Conservation (phyloP, 257 asterid species). For the Solanum stenotomum region DNA sequence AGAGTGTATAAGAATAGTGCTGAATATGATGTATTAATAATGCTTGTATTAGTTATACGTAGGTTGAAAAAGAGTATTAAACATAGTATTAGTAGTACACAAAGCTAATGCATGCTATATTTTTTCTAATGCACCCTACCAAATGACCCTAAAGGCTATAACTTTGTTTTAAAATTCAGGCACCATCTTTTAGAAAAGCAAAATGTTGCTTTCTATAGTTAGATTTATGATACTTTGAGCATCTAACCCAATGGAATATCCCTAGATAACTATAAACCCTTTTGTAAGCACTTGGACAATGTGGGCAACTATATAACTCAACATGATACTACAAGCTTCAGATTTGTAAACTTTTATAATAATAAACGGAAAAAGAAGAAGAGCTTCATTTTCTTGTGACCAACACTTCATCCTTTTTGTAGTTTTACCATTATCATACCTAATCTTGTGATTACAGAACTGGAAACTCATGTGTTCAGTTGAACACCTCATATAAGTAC, state of each 20-base stretch:
- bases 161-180: background rate
- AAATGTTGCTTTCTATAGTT: background rate
- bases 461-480: background rate
- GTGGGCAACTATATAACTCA: background rate
- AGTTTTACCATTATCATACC: background rate
- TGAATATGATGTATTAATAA: background rate
- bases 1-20: background rate
- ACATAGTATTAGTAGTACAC: background rate
- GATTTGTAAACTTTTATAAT: background rate
- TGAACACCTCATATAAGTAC: background rate
- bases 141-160: background rate
- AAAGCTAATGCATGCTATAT: background rate
- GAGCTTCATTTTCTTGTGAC: background rate
- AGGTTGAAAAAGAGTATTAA: background rate
- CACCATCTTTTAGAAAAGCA: background rate
- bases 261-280: background rate
- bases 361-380: background rate
- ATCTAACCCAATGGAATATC: background rate
- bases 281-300: background rate
- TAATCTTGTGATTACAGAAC: background rate
- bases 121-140: background rate
- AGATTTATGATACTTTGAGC: background rate
- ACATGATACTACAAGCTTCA: background rate
- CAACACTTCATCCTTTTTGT: background rate
- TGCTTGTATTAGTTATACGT: background rate